Percentiles rank a stretch among this genome's conserved stretches.
These are phyloP conservation scores for Cicer bijugum DNA, from an alignment of 306 rosid species.

Conservation along the genomic window DNA sequence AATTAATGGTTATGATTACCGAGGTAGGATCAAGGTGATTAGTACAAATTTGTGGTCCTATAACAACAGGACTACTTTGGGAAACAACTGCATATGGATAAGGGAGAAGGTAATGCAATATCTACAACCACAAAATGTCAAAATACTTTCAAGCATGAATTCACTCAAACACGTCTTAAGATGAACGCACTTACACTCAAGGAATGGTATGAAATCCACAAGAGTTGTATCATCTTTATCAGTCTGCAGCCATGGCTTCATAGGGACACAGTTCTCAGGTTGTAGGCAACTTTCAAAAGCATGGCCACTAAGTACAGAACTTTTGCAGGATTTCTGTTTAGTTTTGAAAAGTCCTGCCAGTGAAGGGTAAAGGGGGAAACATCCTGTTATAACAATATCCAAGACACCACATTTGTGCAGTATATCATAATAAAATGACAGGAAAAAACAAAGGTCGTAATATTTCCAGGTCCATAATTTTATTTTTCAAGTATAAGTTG, in stretches of 20 bases:
- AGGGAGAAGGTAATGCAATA: too few species aligned
- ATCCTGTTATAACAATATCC: neutral
- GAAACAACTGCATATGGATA: too few species aligned
- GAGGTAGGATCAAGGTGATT: too few species aligned
- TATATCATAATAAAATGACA: slow-evolving; percentile 16
- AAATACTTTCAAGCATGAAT: slow-evolving; percentile 5
- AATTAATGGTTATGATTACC: too few species aligned
- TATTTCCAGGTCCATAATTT: neutral
- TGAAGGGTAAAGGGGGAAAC: slow-evolving; percentile 21
- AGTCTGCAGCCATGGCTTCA: slow-evolving; percentile 77
- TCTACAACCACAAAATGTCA: too few species aligned
- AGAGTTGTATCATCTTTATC: slow-evolving; percentile 85
- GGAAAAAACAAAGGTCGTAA: neutral
- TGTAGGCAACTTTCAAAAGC: slow-evolving; percentile 86
- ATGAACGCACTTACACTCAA: slow-evolving; percentile 65
- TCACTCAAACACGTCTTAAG: slow-evolving; percentile 17
- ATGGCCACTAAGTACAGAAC: slow-evolving; percentile 90
- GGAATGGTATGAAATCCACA: slow-evolving; percentile 88
- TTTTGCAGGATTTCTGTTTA: slow-evolving; percentile 85
- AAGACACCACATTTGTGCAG: neutral
- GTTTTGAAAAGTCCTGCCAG: slow-evolving; percentile 86
- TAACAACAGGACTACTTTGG: too few species aligned
- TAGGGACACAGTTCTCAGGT: slow-evolving; percentile 74
- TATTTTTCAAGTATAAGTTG: slow-evolving; percentile 24
- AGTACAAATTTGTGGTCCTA: too few species aligned